Evolutionary conservation across 2,329 filamentous ascomycete species (phyloP), one percentile per base, ranked within the genome.

Genomic region (Aspergillus oerlinghausenensis): DNA sequence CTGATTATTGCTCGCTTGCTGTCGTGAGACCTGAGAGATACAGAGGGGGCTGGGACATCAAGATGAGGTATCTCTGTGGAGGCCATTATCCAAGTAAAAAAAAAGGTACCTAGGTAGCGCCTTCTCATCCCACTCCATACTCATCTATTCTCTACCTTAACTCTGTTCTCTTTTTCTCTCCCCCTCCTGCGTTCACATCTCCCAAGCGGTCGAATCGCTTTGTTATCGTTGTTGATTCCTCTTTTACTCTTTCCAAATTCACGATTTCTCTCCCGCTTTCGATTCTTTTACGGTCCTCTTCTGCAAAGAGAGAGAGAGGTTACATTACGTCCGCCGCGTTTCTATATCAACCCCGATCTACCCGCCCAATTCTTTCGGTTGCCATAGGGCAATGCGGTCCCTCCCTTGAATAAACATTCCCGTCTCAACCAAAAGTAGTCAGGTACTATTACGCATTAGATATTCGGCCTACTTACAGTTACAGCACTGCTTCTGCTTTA

Each of bases 401-500:
- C 56, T 59, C 64, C 63, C 64, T 66, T 67, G 64, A 66, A 60
- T 62, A 49, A 58, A 52, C 63, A 66, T 64, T 64, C 62, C 42
- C 60, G 53, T 55, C 52, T 53, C 49, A 53, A 35, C 50, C 47
- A 32, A 59, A 50, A 35, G 55, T 35, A 51, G 42, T 45, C 38
- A 51, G 55, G 26, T 7, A 48, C 21, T 50, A 47, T 26, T 52
- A 38, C 56, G 42, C 54, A 52, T 50, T 42, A 11, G 28, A 29
- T 29, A 56, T 49, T 55, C 54, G 51, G 54, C 53, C 21, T 47
- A 43, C 49, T 56, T 59, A 38, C 32, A 17, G 32, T 56, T 59
- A 17, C 32, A n/a, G 32, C 55, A 61, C 67, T 63, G 60, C 66
- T 67, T 67, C 63, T 47, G 64, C 52, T 62, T 58, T 53, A 54